Evolutionary conservation across 2,329 filamentous ascomycete species (phyloP), one percentile per base, ranked within the genome.

Genomic region (Penicillium sp.): DNA sequence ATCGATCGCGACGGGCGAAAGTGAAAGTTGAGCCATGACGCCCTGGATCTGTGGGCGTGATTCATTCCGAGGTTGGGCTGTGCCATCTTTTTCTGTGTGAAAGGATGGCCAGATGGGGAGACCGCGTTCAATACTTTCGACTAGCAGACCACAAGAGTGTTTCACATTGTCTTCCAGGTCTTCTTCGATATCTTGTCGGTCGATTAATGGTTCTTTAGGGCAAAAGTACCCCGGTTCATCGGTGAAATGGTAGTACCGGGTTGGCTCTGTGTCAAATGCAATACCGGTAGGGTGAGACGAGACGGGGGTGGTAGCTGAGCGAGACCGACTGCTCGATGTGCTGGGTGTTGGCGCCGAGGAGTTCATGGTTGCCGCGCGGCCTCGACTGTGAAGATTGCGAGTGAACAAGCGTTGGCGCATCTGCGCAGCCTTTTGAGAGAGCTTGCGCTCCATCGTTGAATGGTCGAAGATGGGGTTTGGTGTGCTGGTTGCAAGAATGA

Each of bases 121-220:
- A 1, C 64, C 68, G 51, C 63, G 67, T 43, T 71, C 69, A 56
- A 71, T 70, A 48, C 54, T 69, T 60, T 69, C 68, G 50, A 66
- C 67, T 25, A 69, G 72, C 50, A 70, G 64, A 23, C 65, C 66
- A 54, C 76, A 78, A 16, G 74, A 62, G 48, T 72, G 64, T 57
- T 70, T 69, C 33, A 78, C 56, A 45, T 77, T 66, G 2, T 61
- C 67, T 53, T 76, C 74, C 4, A 76, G 49, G 23, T 72, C 67
- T 7, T 67, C 65, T 3, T 67, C 60, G 14, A 78, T 65, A 2
- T 67, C 53, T 57, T 71, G 75, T 25, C 75, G 70, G 13, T 70
- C 62, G 21, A 76, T 69, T 23, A 75, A 55, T 4, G 72, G 68
- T 3, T 73, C 72, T 3, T 59, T 54, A 4, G 73, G 70, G 26